phyloP scores from a whole-genome alignment of 2,329 filamentous ascomycete species.

The Claviceps capensis region DNA sequence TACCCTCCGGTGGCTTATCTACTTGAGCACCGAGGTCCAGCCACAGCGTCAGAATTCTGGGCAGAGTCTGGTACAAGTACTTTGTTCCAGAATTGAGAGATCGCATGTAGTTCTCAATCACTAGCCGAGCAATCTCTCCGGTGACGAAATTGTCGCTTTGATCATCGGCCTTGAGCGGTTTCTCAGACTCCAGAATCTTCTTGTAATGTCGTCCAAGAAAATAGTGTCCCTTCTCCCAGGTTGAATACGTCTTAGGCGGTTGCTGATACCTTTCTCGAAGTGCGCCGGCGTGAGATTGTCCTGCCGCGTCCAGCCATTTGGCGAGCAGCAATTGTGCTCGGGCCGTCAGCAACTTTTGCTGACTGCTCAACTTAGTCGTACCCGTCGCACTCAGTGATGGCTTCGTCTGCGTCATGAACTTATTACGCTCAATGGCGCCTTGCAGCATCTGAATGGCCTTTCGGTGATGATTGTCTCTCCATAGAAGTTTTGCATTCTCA shows the following conservation, averaged over 20 bases:
- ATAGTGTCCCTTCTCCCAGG: slow-evolving; percentile 96
- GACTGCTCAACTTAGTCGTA: slow-evolving; percentile 26
- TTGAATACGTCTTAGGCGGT: slow-evolving; percentile 53
- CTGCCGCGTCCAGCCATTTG: slow-evolving; percentile 93
- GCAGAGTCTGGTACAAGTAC: slow-evolving; percentile 89
- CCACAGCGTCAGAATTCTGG: slow-evolving; percentile 86
- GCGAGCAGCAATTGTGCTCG: slow-evolving; percentile 79
- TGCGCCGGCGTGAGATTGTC: slow-evolving; percentile 74
- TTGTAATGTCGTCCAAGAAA: slow-evolving; percentile 96
- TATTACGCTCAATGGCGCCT: slow-evolving; percentile 68
- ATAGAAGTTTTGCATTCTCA: slow-evolving; percentile 83
- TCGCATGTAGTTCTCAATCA: slow-evolving; percentile 86
- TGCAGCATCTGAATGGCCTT: slow-evolving; percentile 90
- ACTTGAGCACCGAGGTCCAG: slow-evolving; percentile 74
- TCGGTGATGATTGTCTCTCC: slow-evolving; percentile 84
- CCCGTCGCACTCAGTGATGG: slow-evolving; percentile 16
- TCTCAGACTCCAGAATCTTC: slow-evolving; percentile 84
- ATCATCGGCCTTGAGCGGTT: slow-evolving; percentile 58
- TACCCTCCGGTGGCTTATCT: slow-evolving; percentile 45
- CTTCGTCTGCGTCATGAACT: slow-evolving; percentile 46
- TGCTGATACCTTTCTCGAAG: slow-evolving; percentile 73
- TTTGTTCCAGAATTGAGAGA: slow-evolving; percentile 83
- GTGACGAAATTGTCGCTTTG: slow-evolving; percentile 64
- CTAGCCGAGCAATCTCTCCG: slow-evolving; percentile 74
- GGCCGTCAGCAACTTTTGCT: slow-evolving; percentile 50